phyloP scores from a whole-genome alignment of 179 eudicot genomes.

The Silene noctiflora region DNA sequence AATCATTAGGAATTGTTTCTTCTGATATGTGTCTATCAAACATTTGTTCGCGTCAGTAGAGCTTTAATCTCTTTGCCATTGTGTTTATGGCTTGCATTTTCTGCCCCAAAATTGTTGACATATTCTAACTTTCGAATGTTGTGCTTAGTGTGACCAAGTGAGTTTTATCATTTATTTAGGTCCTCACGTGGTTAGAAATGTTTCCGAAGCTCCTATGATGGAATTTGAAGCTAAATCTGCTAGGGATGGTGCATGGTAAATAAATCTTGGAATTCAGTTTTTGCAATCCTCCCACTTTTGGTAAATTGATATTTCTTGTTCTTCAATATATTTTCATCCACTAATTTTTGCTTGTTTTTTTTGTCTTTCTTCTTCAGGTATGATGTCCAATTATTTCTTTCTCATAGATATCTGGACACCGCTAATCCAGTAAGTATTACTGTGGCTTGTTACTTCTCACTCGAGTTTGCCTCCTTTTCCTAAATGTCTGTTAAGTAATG shows the following conservation, averaged over 20 bases:
- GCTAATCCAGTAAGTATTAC: slow-evolving; percentile 66
- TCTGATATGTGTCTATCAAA: neutral
- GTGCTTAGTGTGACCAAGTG: slow-evolving; percentile 1
- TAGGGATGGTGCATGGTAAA: slow-evolving; percentile 95
- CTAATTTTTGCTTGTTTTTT: slow-evolving; percentile 18
- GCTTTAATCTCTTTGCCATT: neutral
- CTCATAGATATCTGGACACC: slow-evolving; percentile 66
- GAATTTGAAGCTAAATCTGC: slow-evolving; percentile 98
- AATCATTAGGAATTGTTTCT: neutral
- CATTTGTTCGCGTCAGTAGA: neutral
- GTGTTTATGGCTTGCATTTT: neutral
- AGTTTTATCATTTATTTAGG: slow-evolving; percentile 21
- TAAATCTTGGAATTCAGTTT: slow-evolving; percentile 3
- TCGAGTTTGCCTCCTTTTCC: neutral
- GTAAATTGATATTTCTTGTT: neutral
- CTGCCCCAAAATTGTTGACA: neutral
- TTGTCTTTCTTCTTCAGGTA: slow-evolving; percentile 49
- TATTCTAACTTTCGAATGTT: neutral
- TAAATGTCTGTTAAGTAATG: neutral
- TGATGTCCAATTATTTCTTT: slow-evolving; percentile 70
- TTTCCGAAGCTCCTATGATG: slow-evolving; percentile 55
- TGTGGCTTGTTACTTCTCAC: neutral
- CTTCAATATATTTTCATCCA: neutral
- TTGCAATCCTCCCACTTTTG: neutral
- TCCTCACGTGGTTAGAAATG: slow-evolving; percentile 43